These are phyloP conservation scores for Lathyrus sativus DNA, from an alignment of 306 rosid species.

Conservation along the genomic window DNA sequence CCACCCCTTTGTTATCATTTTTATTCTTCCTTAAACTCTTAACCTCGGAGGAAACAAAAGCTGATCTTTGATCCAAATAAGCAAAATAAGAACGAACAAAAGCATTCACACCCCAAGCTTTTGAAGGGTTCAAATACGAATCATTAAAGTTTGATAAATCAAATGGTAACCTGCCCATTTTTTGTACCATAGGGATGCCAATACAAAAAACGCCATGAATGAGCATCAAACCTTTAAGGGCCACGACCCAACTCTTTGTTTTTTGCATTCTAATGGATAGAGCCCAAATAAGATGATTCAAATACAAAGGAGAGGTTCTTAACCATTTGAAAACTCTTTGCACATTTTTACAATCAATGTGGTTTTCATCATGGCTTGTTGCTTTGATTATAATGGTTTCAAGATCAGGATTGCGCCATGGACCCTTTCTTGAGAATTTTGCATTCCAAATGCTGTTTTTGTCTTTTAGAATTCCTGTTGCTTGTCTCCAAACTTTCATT, in stretches of 20 bases:
- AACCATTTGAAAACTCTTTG: constrained; percentile 75
- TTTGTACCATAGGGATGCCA: constrained; percentile 47
- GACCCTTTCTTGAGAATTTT: constrained; percentile 44
- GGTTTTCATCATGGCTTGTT: constrained; percentile 71
- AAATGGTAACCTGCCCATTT: constrained; percentile 69
- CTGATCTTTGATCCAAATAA: constrained; percentile 57
- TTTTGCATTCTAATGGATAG: constrained; percentile 61
- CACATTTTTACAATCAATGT: constrained; percentile 60
- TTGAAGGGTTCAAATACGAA: constrained; percentile 21
- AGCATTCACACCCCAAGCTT: constrained; percentile 46
- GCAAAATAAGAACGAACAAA: constrained; percentile 63
- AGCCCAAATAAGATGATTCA: constrained; percentile 56
- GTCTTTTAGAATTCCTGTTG: constrained; percentile 73
- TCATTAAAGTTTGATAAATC: constrained; percentile 68
- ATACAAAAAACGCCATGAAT: constrained; percentile 74
- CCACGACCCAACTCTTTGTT: constrained; percentile 74
- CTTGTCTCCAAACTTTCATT: constrained; percentile 73
- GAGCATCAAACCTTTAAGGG: constrained; percentile 85
- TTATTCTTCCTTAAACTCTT: background rate
- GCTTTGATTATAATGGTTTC: constrained; percentile 71
- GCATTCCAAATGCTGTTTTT: constrained; percentile 69
- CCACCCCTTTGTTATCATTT: background rate
- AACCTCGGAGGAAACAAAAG: constrained; percentile 37
- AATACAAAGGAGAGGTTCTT: constrained; percentile 58
- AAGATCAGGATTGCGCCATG: constrained; percentile 60